Percentiles rank a stretch among this genome's conserved stretches.
phyloP scores from a whole-genome alignment of 169 alveolate species.

The Cystoisospora suis region DNA sequence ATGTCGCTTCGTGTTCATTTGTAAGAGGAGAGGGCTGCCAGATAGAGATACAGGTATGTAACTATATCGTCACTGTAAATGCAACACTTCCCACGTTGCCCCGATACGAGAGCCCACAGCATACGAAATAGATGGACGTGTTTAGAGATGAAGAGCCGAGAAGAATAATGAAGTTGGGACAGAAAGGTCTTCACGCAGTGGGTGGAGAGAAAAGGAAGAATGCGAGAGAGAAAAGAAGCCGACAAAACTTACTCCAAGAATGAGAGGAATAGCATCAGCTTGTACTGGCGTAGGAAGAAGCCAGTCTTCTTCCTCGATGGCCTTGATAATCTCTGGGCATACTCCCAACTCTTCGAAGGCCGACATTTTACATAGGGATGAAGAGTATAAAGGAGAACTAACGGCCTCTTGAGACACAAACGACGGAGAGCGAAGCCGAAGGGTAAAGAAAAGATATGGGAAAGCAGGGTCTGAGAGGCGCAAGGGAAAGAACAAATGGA shows the following conservation, averaged over 20 bases:
- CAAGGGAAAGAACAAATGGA: too few species aligned
- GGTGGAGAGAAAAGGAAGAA: background rate
- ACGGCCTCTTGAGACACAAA: background rate
- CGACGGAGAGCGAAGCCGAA: background rate
- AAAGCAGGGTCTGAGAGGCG: too few species aligned
- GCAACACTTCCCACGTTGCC: too few species aligned
- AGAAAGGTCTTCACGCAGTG: background rate
- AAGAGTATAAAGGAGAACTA: background rate
- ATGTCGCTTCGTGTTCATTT: too few species aligned
- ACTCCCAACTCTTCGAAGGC: constrained; percentile 75
- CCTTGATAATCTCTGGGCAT: constrained; percentile 74
- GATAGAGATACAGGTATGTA: too few species aligned
- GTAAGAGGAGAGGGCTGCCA: too few species aligned
- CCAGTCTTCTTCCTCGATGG: constrained; percentile 74
- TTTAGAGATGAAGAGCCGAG: background rate
- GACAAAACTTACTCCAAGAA: constrained; percentile 61
- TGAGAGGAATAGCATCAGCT: constrained; percentile 75
- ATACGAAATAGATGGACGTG: background rate
- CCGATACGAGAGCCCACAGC: too few species aligned
- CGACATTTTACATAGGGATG: constrained; percentile 43
- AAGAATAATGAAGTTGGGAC: background rate
- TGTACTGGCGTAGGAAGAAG: constrained; percentile 74
- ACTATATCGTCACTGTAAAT: too few species aligned
- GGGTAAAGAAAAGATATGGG: background rate
- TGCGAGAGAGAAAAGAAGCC: background rate